Evolutionary conservation across 106 monocot species (phyloP).

Genomic region (Dioscorea dumetorum): DNA sequence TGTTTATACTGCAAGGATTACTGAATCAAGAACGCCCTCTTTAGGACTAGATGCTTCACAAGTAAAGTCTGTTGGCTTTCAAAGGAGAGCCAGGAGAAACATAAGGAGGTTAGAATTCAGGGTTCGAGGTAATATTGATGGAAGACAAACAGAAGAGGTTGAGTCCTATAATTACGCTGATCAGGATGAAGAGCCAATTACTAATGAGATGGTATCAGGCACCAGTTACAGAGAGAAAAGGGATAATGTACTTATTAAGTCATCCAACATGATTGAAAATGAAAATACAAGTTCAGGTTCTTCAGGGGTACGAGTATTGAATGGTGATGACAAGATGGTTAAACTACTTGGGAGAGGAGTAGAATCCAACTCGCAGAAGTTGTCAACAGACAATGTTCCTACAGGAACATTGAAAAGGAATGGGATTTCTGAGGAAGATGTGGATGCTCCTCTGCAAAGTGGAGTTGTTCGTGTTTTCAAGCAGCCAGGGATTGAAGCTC

Average conservation of each 20-base stretch:
- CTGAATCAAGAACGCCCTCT: conserved; percentile 23
- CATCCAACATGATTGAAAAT: conserved; percentile 26
- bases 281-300: conserved; percentile 12
- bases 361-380: conserved; percentile 15
- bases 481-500: conserved; percentile 86
- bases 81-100: conserved; percentile 39
- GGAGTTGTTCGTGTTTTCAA: conserved; percentile 73
- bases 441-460: conserved; percentile 61
- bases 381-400: conserved; percentile 16
- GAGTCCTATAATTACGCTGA: conserved; percentile 19
- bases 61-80: conserved; percentile 33
- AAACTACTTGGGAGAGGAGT: conserved; percentile 21
- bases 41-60: conserved; percentile 25
- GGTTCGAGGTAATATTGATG: conserved; percentile 36
- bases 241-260: conserved; percentile 19
- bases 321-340: conserved; percentile 17
- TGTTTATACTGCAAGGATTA: conserved; percentile 39
- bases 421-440: conserved; percentile 38
- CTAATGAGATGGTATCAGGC: conserved; percentile 7
- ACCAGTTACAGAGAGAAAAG: conserved; percentile 25
- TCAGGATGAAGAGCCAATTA: conserved; percentile 15
- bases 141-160: conserved; percentile 22
- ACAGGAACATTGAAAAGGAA: conserved; percentile 25
- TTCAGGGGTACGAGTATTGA: conserved; percentile 8
- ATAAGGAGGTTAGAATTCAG: conserved; percentile 54